Base-by-base conservation (phyloP, 495 filamentous ascomycete species). In the Aspergillus sparsus region DNA sequence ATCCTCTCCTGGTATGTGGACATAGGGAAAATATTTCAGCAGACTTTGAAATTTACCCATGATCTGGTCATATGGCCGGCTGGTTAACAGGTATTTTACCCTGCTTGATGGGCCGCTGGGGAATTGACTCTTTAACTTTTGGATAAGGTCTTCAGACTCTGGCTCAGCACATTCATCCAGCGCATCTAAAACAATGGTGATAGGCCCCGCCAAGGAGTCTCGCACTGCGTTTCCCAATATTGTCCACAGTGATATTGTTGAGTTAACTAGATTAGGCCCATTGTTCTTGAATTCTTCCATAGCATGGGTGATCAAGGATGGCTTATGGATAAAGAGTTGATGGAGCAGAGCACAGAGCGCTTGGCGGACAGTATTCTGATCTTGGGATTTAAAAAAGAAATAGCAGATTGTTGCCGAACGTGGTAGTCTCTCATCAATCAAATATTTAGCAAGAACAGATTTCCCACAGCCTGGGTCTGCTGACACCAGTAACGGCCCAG, bases 351-450 rank as follows among this genome's bases (percentile, higher is more conserved):
- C 69, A 56, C 69, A 77, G 7, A 81, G 64, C 42, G 72, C 74
- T 34, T 50, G 60, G 18, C 53, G 53, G 34, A 71, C 65, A 44
- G 39, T 58, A 27, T 74, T 72, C 54, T 76, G 74, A n/a, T 71
- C 60, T 10, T 74, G 64, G n/a, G 77, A 75, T 50, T 78, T 77
- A 61, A 78, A 81, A 49, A 81, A 82, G 53, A 81, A 80, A 63
- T 77, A 79, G 55, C 72, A 79, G 13, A 77, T 49, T 21, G 61
- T 35, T 45, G 44, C 27, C 15, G 3, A 55, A 36, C n/a, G 7
- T 36, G n/a, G 61, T 46, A 7, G 71, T 58, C 54, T 63, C 49
- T 70, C 34, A 34, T 79, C 71, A 6, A 76, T 62, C 5, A 79
- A 65, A 18, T 65, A 72, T 59, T 65, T 62, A 3, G 72, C 53